Percentiles rank a stretch among this genome's conserved stretches.
These are phyloP conservation scores for Myochromella boudieri DNA, from an alignment of 768 basidiomycete genomes.

Conservation along the genomic window DNA sequence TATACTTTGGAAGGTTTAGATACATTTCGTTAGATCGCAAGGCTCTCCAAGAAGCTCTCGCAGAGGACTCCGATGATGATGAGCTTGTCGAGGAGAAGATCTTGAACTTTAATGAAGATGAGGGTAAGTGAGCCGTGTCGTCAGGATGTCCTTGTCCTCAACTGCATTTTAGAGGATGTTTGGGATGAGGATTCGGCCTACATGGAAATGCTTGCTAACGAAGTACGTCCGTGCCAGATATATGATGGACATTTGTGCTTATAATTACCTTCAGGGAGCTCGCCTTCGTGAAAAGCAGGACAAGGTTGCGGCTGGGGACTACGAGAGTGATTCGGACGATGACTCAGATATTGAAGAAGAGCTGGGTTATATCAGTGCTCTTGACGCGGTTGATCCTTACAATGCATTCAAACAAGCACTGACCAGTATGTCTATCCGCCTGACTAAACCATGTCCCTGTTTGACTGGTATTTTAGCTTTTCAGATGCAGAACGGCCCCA, in stretches of 20 bases:
- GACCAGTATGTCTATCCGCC: slow-evolving; percentile 50
- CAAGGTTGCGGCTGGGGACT: slow-evolving; percentile 51
- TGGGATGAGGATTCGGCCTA: slow-evolving; percentile 92
- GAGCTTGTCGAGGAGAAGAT: slow-evolving; percentile 54
- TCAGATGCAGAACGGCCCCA: slow-evolving; percentile 67
- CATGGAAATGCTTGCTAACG: slow-evolving; percentile 80
- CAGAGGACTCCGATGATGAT: slow-evolving; percentile 39
- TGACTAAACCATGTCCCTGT: slow-evolving; percentile 2
- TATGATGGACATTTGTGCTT: neutral
- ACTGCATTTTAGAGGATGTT: slow-evolving; percentile 63
- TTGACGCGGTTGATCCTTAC: slow-evolving; percentile 81
- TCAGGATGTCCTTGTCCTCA: slow-evolving; percentile 4
- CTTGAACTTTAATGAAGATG: slow-evolving; percentile 67
- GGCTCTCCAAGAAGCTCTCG: slow-evolving; percentile 51
- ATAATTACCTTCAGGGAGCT: slow-evolving; percentile 49
- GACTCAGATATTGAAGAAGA: slow-evolving; percentile 77
- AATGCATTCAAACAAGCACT: slow-evolving; percentile 75
- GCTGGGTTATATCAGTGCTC: slow-evolving; percentile 80
- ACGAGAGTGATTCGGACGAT: slow-evolving; percentile 50
- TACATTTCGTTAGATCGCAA: slow-evolving; percentile 49
- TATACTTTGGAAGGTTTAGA: neutral
- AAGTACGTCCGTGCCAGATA: slow-evolving; percentile 49
- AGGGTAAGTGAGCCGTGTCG: slow-evolving; percentile 38
- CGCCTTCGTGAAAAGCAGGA: slow-evolving; percentile 68
- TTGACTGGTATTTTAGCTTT: slow-evolving; percentile 46